Base-by-base conservation (phyloP, 106 monocot species). In the Narthecium ossifragum region DNA sequence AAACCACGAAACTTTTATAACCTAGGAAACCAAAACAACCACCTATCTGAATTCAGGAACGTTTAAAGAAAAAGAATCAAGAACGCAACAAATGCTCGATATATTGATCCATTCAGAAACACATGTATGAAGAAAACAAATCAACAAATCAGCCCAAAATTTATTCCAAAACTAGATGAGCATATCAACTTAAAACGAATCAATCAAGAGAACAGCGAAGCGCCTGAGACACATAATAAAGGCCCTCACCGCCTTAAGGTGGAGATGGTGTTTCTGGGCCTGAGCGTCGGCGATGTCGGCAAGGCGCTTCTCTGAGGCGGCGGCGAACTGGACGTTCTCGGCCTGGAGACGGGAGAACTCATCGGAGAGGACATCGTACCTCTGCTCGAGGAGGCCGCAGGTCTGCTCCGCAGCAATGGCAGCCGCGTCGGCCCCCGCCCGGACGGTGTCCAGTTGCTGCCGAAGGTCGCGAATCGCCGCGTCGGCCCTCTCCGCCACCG, bases 391-490 rank as follows among this genome's bases (percentile, higher is more conserved):
- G 38, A 90, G 38, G 27, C 84, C 67, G 69, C 78, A 84, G 64
- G 80, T 84, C 60, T 98, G 96, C 56, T 98, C 96, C 24, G 86
- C 65, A 15, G 96, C 73, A 49, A 98, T 87, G 51, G 81, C 60
- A 24, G 86, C 73, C 31, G 96, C 90, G 51, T 98, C 96, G 52
- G 90, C 70, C 69, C 87, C 86, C 1, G 90, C 90, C 5, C 73
- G 72, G 24, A 73, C 86, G 4, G 86, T 79, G 57, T 98, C 96
- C 33, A 98, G 73, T 76, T 98, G 96, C 22, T 73, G 75, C 28
- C 80, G 81, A 55, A 90, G 75, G 43, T 80, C 84, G 28, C 73
- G 53, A 53, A 98, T 98, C 45, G 69, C 70, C 26, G 68, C 66
- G 66, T 98, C 96, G 2, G 96, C 96, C 49, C 80, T 69, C 34